Percentiles rank a stretch among this genome's conserved stretches.
These are phyloP conservation scores for Megacollybia marginata DNA, from an alignment of 768 basidiomycete genomes.

Conservation along the genomic window DNA sequence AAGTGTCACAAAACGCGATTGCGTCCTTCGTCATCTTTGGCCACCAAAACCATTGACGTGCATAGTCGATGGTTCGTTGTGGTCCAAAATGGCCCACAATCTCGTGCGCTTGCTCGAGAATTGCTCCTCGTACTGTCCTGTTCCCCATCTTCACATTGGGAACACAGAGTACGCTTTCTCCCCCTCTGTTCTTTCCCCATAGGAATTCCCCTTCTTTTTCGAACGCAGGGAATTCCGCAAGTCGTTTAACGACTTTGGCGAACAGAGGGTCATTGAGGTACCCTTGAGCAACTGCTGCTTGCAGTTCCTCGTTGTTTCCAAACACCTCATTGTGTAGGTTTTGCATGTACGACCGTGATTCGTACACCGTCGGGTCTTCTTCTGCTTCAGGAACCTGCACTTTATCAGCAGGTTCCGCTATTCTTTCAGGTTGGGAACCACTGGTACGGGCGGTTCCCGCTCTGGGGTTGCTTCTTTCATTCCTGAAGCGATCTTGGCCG, in stretches of 20 bases:
- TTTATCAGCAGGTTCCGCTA: neutral
- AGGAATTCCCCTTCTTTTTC: neutral
- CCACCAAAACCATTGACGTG: conserved; percentile 28
- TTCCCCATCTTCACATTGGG: neutral
- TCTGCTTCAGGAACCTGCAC: too few species aligned
- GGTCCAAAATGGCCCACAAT: conserved; percentile 24
- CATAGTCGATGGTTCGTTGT: conserved; percentile 19
- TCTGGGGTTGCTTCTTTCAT: too few species aligned
- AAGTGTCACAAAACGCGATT: neutral
- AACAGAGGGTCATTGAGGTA: neutral
- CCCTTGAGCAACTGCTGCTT: neutral
- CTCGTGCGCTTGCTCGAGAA: neutral
- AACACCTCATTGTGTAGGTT: neutral
- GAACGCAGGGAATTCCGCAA: neutral
- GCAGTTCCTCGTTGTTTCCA: neutral
- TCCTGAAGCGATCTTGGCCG: too few species aligned
- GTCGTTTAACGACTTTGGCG: neutral
- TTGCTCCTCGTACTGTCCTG: neutral
- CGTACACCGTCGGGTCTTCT: neutral
- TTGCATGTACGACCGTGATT: neutral
- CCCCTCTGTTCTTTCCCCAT: neutral
- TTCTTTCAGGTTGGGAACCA: too few species aligned
- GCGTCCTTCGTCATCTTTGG: neutral
- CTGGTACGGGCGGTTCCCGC: too few species aligned
- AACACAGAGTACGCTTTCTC: neutral